Base-by-base conservation (phyloP, 768 basidiomycete genomes). In the Gautieria morchelliformis region DNA sequence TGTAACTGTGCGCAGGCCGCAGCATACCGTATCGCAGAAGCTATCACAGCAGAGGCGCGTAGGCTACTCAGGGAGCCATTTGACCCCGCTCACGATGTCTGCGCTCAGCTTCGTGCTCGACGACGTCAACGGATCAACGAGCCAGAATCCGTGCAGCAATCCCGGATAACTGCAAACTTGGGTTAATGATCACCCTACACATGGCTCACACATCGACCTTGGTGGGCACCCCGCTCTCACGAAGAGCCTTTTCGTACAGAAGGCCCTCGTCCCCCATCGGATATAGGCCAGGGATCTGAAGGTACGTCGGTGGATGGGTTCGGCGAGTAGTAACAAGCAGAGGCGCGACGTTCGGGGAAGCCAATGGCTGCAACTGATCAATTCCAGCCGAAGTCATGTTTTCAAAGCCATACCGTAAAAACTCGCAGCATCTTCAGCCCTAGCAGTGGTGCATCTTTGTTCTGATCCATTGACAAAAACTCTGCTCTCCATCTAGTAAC, bases 261-360 rank as follows among this genome's bases (percentile, higher is more conserved):
- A 66, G 30, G 3, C 61, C 68, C 35, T 70, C 69, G 48, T 70
- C 69, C 22, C 68, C 61, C 30, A 68, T 44, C 7, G 64, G 63
- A 49, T 70, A 68, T 14, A 58, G 35, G 3, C 65, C 67, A 45
- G 51, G 41, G n/a, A 64, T 59, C 37, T 68, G 68, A 15, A 69
- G 56, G 52, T 62, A 68, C 22, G 61, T 58, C 3, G 63, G 63
- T 0, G 68, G 60, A 7, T 69, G 53, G 9, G 60, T 63, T 14
- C 42, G 53, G 57, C 63, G 64, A 10, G 63, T 60, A n/a, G 56
- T 30, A 15, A 58, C 58, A 0, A 68, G 58, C 3, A 68, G 56
- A 12, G 67, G 64, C 1, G 63, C 60, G 41, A 64, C 35, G 24
- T 59, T 45, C 15, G 50, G 1, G 32, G n/a, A 40, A 24, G 20